Evolutionary conservation across 805 yeast genomes (phyloP), one percentile per base, ranked within the genome.

Genomic region (Kazachstania bromeliacearum): DNA sequence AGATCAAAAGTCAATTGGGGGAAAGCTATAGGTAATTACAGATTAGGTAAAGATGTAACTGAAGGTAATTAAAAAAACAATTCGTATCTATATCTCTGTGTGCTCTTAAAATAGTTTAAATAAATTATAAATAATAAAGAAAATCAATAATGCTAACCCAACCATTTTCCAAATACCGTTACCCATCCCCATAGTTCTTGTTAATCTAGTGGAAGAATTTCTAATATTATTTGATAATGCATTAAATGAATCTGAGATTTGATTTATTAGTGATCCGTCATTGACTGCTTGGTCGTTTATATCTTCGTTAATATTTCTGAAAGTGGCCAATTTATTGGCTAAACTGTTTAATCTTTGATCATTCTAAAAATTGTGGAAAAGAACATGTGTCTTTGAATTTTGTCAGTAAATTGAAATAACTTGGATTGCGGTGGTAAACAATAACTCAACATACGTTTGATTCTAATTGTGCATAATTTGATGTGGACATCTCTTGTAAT

Each of bases 1-100:
- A 73, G 96, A 55, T 73, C 95, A 13, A 87, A 82, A 57, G 80
- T 89, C 51, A 84, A 85, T 57, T 89, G 98, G 98, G 96, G 95
- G 21, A 83, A 75, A 53, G 85, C 96, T 8, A 84, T 85, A 48
- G 94, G 94, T 13, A 83, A 79, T 55, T 88, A 88, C 62, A 75
- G 85, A 51, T 66, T 89, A 30, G 97, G 97, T 13, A 77, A 77
- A 45, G 88, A 82, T 53, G 87, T 79, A 23, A 79, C 68, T 8
- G 67, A 35, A 50, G 62, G 51, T 35, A 34, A 40, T 33, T 27
- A 28, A 14, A n/a, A 22, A 12, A 8, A 8, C 12, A 8, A 22
- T 22, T 22, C 8, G 25, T 22, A 22, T 12, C 8, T 22, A 22
- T 22, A 8, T 22, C 12, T 22, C 12, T 8, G 25, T 22, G 12